Evolutionary conservation across 1,284 basidiomycete genomes (phyloP).

Genomic region (Rhodotorula sp.): DNA sequence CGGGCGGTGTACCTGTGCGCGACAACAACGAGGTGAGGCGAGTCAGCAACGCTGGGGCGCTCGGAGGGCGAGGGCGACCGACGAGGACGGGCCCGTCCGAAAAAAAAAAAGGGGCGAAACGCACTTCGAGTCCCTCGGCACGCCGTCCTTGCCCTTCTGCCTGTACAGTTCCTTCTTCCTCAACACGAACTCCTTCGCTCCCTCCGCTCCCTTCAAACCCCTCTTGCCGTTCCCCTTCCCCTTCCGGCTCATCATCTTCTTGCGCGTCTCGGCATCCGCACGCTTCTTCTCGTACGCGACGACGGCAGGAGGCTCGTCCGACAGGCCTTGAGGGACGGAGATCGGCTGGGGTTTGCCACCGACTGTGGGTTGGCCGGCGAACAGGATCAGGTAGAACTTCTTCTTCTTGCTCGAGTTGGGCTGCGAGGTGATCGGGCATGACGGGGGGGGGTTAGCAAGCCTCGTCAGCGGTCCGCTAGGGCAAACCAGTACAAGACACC

Average conservation of each 20-base stretch:
- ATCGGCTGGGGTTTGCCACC: conserved; percentile 34
- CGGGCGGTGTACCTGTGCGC: conserved; percentile 42
- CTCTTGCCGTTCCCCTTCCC: conserved; percentile 19
- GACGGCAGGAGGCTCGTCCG: conserved; percentile 53
- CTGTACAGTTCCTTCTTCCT: conserved; percentile 60
- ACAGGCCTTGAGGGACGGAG: conserved; percentile 40
- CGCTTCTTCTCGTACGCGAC: conserved; percentile 64
- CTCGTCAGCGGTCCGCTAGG: neutral
- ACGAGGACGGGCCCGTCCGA: too few relatives aligned
- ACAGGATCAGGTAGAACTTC: conserved; percentile 86
- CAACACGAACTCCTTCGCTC: conserved; percentile 55
- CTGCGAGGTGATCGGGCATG: conserved; percentile 13
- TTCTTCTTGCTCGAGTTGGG: conserved; percentile 84
- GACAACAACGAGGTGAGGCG: fast-evolving
- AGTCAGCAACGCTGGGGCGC: neutral
- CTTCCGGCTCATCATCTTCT: conserved; percentile 9
- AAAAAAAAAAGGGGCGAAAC: neutral
- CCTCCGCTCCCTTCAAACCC: neutral
- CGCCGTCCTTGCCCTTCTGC: conserved; percentile 55
- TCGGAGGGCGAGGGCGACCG: neutral
- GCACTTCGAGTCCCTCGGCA: conserved; percentile 44
- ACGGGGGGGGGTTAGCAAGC: too few relatives aligned
- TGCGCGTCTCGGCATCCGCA: conserved; percentile 33
- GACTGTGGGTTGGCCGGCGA: conserved; percentile 60
- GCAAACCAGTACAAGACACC: too few relatives aligned